Base-by-base conservation (phyloP, 768 basidiomycete genomes). In the Russula compacta region DNA sequence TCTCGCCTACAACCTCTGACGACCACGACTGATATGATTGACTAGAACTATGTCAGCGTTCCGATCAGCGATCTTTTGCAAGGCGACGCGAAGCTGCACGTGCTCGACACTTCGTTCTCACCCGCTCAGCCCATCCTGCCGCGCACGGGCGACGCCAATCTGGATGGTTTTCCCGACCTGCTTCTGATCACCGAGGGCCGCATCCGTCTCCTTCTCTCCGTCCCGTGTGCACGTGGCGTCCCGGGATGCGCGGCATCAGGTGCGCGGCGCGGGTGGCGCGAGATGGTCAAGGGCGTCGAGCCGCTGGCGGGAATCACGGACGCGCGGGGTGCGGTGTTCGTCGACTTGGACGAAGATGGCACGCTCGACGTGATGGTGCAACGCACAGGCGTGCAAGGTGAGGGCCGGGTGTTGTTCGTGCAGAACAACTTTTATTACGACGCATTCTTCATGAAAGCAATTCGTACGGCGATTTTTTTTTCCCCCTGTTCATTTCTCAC, bases 351-450 rank as follows among this genome's bases (percentile, higher is more conserved):
- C 67, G 97, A 98, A 72, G 95, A 99, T 91, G 95, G 95, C 0
- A 83, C 85, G 1, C 75, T 98, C 38, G 97, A 99, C 73, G 82
- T 99, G n/a, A 78, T 97, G 72, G 79, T 98, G 0, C 94, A 95
- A 69, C 76, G 97, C 44, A 83, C 85, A 0, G 93, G 92, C 2
- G 74, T 75, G 4, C 82, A 84, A 54, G 81, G 81, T 2, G 75
- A 74, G 47, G 86, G 87, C 14, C 83, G 79, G 43, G 74, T 91
- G 17, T 69, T 83, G 5, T 95, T 99, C 69, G 77, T 99, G 51
- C 93, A 95, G 74, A 99, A 99, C 69, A 98, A 98, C 72, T 91
- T 95, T 69, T 98, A 95, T 69, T 94, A 94, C 69, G 97, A 99
- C 66, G 95, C 97, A 0, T 99, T 99, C 78, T 99, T 98, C 82